Evolutionary conservation across 441 rosid genomes (phyloP).

Genomic region (Populus tomentosa): DNA sequence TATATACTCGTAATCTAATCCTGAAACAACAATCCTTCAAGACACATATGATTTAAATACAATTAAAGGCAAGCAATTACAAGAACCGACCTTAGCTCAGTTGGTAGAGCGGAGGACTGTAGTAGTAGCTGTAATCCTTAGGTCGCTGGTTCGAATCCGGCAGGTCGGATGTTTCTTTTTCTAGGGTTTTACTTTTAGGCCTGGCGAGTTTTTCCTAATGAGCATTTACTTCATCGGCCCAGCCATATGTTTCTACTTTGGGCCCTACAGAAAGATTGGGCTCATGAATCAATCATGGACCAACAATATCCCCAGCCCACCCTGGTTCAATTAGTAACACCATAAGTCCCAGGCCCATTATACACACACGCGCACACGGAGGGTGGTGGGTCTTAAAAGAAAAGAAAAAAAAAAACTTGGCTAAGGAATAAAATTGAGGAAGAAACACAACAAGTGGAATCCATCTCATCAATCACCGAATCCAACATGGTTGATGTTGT

Average conservation of each 20-base stretch:
- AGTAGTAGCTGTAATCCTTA: constrained; percentile 28
- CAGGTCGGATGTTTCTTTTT: constrained; percentile 26
- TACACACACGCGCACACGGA: no score
- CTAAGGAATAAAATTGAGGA: background rate
- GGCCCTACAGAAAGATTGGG: background rate
- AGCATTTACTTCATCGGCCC: background rate
- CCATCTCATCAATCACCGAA: constrained; percentile 19
- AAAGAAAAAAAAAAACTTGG: background rate
- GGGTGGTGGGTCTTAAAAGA: no score
- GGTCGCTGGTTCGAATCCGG: constrained; percentile 48
- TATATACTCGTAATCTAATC: no score
- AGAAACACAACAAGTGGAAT: constrained; percentile 21
- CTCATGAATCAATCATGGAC: no score
- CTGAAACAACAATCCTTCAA: no score
- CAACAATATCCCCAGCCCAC: no score
- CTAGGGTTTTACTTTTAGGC: background rate
- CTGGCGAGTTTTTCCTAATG: background rate
- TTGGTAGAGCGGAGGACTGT: constrained; percentile 52
- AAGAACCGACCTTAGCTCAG: constrained; percentile 48
- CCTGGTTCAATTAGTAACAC: background rate
- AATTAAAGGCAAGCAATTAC: accelerated
- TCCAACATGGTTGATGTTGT: constrained; percentile 22
- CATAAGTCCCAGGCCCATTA: no score
- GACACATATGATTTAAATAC: accelerated
- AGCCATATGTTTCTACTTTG: no score